phyloP scores from a whole-genome alignment of 2,329 filamentous ascomycete species.

The Grosmannia huntii region DNA sequence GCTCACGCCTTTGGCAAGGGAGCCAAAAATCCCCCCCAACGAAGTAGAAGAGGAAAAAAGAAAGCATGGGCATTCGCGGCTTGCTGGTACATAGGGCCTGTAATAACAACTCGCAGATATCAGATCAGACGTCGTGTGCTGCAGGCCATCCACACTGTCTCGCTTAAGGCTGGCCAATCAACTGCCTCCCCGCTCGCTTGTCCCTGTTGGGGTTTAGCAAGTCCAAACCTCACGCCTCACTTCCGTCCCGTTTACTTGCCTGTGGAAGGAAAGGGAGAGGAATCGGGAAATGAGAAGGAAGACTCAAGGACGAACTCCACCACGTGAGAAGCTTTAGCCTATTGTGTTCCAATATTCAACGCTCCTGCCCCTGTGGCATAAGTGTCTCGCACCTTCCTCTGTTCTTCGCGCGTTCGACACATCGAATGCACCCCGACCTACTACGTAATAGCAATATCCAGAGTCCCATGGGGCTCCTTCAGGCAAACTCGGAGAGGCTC shows the following conservation, averaged over 20 bases:
- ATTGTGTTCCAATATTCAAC: not conserved
- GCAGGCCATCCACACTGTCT: constrained; percentile 7
- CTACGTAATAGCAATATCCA: too few relatives aligned
- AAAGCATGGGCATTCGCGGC: not conserved
- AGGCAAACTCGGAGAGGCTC: too few relatives aligned
- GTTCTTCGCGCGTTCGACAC: not conserved
- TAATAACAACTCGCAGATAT: not conserved
- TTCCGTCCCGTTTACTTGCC: not conserved
- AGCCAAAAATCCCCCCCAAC: not conserved
- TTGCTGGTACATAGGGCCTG: too few relatives aligned
- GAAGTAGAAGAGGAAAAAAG: not conserved
- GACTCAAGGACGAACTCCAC: not conserved
- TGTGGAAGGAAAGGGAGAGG: not conserved
- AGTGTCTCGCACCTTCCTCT: not conserved
- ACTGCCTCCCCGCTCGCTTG: constrained; percentile 20
- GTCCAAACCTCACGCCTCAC: not conserved
- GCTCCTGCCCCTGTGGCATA: not conserved
- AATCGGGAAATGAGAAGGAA: not conserved
- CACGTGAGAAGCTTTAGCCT: not conserved
- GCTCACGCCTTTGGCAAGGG: not conserved
- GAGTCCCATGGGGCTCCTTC: too few relatives aligned
- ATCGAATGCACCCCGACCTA: not conserved
- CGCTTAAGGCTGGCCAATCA: constrained; percentile 24
- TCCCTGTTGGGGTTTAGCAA: constrained; percentile 1
- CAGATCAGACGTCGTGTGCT: not conserved